Percentiles rank a stretch among this genome's conserved stretches.
Evolutionary conservation across 2,329 filamentous ascomycete genomes (phyloP).

Genomic region (Corniculantispora saksenae): DNA sequence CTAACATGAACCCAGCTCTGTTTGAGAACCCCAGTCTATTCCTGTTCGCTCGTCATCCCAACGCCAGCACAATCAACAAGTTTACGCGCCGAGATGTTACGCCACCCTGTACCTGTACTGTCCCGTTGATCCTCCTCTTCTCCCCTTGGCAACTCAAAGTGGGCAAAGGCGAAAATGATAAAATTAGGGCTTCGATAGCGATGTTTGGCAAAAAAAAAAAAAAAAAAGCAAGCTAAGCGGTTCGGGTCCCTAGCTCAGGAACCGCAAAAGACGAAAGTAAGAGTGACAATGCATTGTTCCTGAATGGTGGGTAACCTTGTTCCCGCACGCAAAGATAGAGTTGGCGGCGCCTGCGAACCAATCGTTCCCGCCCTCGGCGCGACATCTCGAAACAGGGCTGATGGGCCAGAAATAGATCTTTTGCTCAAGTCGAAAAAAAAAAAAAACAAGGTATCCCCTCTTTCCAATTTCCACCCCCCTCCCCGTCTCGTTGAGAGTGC

Average conservation of each 20-base stretch:
- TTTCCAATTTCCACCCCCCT: neutral
- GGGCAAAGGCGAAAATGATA: too few relatives aligned
- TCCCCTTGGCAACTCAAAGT: neutral
- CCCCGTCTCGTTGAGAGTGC: neutral
- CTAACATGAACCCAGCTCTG: neutral
- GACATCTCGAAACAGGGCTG: constrained; percentile 7
- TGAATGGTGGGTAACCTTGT: neutral
- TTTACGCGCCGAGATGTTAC: neutral
- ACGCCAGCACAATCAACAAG: neutral
- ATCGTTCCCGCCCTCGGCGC: neutral
- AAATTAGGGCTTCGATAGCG: too few relatives aligned
- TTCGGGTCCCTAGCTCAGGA: too few relatives aligned
- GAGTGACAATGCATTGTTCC: neutral
- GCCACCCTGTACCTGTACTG: neutral
- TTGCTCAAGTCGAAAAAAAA: neutral
- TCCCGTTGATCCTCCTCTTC: neutral
- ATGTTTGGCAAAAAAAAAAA: too few relatives aligned
- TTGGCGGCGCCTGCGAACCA: neutral
- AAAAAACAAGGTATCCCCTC: neutral
- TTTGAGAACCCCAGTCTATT: neutral
- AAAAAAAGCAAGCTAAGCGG: too few relatives aligned
- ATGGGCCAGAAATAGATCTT: constrained; percentile 7
- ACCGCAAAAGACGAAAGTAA: too few relatives aligned
- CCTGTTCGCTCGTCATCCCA: neutral
- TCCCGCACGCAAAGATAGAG: neutral